Percentiles rank a stretch among this genome's conserved stretches.
These are phyloP conservation scores for Phytophthora sp. DNA, from an alignment of 352 stramenopile species.

Conservation along the genomic window DNA sequence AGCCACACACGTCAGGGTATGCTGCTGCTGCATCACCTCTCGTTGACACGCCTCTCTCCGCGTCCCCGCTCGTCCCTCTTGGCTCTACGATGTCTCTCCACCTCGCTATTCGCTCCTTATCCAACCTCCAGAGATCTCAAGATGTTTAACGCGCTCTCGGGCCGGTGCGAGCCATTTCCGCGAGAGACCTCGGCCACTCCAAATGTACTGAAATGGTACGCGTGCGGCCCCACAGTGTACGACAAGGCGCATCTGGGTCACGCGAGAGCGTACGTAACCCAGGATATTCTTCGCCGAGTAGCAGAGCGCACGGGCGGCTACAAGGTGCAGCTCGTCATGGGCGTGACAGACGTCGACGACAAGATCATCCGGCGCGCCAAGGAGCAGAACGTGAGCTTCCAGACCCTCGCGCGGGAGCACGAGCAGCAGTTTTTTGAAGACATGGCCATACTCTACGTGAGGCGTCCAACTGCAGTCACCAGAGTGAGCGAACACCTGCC, in stretches of 20 bases:
- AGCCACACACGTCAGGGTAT: conserved; percentile 21
- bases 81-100: conserved; percentile 14
- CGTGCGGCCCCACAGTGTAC: conserved; percentile 99
- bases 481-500: conserved; percentile 96
- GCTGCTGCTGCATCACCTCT: conserved; percentile 14
- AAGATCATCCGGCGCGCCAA: conserved; percentile 94
- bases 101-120: not conserved
- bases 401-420: conserved; percentile 54
- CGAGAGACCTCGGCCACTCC: conserved; percentile 40
- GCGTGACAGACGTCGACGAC: conserved; percentile 98
- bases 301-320: conserved; percentile 90
- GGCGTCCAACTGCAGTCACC: conserved; percentile 63
- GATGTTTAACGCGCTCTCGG: conserved; percentile 68
- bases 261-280: conserved; percentile 93
- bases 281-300: conserved; percentile 94
- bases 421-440: conserved; percentile 77
- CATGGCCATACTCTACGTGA: conserved; percentile 67
- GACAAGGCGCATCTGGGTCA: conserved; percentile 98
- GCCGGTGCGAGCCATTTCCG: conserved; percentile 50
- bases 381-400: conserved; percentile 53
- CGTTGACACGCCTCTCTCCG: not conserved
- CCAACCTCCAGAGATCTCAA: conserved; percentile 30
- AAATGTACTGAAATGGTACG: conserved; percentile 94
- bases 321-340: conserved; percentile 95
- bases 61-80: not conserved